These are phyloP conservation scores for Tolypocladium paradoxum DNA, from an alignment of 2,329 filamentous ascomycete species.

Conservation along the genomic window DNA sequence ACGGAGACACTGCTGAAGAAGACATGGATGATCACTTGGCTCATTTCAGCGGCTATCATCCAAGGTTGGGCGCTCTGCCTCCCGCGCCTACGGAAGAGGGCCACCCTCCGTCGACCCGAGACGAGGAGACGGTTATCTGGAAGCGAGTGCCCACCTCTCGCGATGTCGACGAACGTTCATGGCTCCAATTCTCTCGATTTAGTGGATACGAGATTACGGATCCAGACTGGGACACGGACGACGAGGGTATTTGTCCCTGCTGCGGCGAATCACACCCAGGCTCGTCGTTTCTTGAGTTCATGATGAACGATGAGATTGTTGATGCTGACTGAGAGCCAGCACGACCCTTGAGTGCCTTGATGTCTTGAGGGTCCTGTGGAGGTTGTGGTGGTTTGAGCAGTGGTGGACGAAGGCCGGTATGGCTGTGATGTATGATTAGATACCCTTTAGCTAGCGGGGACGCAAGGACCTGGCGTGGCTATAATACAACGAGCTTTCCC, in stretches of 20 bases:
- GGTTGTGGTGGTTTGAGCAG: background rate
- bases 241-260: slow-evolving; percentile 27
- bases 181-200: slow-evolving; percentile 34
- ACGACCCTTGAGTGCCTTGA: background rate
- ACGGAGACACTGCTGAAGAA: slow-evolving; percentile 14
- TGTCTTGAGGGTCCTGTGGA: background rate
- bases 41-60: slow-evolving; percentile 12
- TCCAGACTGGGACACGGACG: slow-evolving; percentile 20
- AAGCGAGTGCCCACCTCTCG: slow-evolving; percentile 35
- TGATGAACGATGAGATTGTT: slow-evolving; percentile 14
- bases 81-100: slow-evolving; percentile 31
- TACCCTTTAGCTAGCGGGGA: slow-evolving; percentile 3
- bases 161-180: slow-evolving; percentile 29
- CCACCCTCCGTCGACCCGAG: slow-evolving; percentile 28
- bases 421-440: slow-evolving; percentile 3
- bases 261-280: slow-evolving; percentile 27
- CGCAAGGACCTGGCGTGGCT: background rate
- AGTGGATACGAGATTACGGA: slow-evolving; percentile 26
- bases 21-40: slow-evolving; percentile 17
- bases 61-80: slow-evolving; percentile 22
- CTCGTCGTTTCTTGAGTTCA: slow-evolving; percentile 21
- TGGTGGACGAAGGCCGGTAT: background rate
- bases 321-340: slow-evolving; percentile 1
- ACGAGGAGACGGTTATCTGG: slow-evolving; percentile 38
- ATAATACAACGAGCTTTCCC: background rate